These are phyloP conservation scores for Cladochytrium replicatum DNA, from an alignment of 192 early-diverging fungal species.

Conservation along the genomic window DNA sequence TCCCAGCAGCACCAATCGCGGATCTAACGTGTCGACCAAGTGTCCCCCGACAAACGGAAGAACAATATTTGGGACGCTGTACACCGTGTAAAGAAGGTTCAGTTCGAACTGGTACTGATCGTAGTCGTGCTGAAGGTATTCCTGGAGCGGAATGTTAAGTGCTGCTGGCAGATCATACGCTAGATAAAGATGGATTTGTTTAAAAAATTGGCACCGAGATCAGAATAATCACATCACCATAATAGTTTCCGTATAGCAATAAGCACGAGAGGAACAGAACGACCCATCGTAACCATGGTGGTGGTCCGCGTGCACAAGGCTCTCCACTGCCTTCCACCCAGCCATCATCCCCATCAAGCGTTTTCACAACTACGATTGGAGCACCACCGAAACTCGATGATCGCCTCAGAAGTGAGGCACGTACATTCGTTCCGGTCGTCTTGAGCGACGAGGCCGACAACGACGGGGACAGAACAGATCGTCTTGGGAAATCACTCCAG, in stretches of 20 bases:
- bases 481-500: no score
- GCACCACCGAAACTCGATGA: conserved; percentile 32
- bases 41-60: conserved; percentile 53
- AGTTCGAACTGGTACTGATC: conserved; percentile 33
- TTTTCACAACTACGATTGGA: conserved; percentile 24
- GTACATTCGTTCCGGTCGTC: no score
- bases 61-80: conserved; percentile 57
- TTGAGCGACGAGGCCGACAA: no score
- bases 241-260: no score
- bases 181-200: not conserved
- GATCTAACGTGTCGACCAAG: conserved; percentile 44
- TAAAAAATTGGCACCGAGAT: no score
- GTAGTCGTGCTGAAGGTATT: conserved; percentile 29
- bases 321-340: no score
- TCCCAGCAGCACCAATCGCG: conserved; percentile 35
- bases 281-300: no score
- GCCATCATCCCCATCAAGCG: no score
- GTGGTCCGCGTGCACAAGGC: no score
- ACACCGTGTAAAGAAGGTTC: conserved; percentile 53
- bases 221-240: no score
- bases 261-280: no score
- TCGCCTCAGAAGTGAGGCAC: conserved; percentile 19
- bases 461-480: no score
- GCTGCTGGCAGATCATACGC: conserved; percentile 40
- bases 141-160: conserved; percentile 39